A percentile compares a stretch with the other conserved stretches of the same genome.
phyloP scores from a whole-genome alignment of 129 eudicot species.

The Arctium minus region DNA sequence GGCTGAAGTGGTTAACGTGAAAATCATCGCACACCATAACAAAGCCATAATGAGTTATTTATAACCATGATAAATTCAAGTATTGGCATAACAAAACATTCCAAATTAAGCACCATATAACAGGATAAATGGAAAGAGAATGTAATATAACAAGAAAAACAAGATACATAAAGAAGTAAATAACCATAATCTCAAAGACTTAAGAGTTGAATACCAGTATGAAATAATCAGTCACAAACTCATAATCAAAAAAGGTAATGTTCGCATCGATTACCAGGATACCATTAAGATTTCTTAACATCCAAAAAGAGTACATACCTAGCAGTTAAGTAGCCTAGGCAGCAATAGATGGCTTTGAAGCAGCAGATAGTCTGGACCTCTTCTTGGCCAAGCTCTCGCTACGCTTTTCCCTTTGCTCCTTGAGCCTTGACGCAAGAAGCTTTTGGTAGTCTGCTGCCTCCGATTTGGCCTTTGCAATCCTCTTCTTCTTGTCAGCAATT shows the following conservation, averaged over 20 bases:
- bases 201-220: neutral
- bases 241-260: slow-evolving; percentile 5
- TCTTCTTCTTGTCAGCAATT: slow-evolving; percentile 88
- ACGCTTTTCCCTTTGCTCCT: slow-evolving; percentile 81
- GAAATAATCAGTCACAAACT: slow-evolving; percentile 11
- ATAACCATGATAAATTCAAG: no score
- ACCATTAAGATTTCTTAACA: slow-evolving; percentile 11
- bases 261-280: neutral
- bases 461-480: slow-evolving; percentile 76
- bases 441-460: slow-evolving; percentile 90
- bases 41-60: no score
- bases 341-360: slow-evolving; percentile 64
- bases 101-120: neutral
- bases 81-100: neutral
- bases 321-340: slow-evolving; percentile 24
- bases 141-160: neutral
- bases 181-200: neutral
- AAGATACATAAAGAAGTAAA: neutral
- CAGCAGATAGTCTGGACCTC: slow-evolving; percentile 73
- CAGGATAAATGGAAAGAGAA: neutral
- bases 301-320: slow-evolving; percentile 10
- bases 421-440: slow-evolving; percentile 72
- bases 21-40: no score
- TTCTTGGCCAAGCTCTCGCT: slow-evolving; percentile 88
- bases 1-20: no score